These are phyloP conservation scores for Citrus sp. DNA, from an alignment of 345 rosid genomes.

Conservation along the genomic window DNA sequence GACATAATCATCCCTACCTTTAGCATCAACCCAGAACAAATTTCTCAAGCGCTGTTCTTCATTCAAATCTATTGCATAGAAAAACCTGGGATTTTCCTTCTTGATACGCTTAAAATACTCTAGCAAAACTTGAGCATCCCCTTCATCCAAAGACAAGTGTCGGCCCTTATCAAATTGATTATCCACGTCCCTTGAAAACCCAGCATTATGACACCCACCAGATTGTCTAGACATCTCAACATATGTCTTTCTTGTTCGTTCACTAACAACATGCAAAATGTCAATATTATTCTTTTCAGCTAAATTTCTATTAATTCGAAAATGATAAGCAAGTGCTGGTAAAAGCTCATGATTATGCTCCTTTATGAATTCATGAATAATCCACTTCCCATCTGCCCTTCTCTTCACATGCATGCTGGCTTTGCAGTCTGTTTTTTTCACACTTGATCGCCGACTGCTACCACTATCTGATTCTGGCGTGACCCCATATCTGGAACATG, in stretches of 20 bases:
- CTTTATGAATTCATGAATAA: conserved; percentile 31
- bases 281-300: conserved; percentile 36
- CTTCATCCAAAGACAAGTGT: conserved; percentile 25
- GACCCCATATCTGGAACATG: conserved; percentile 35
- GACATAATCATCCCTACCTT: conserved; percentile 47
- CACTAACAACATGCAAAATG: conserved; percentile 39
- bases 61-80: conserved; percentile 54
- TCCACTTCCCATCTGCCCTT: conserved; percentile 35
- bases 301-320: conserved; percentile 31
- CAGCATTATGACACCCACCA: conserved; percentile 13
- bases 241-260: conserved; percentile 38
- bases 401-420: conserved; percentile 47
- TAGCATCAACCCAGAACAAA: conserved; percentile 58
- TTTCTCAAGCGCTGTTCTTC: conserved; percentile 52
- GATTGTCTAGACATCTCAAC: conserved; percentile 37
- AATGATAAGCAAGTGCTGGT: conserved; percentile 38
- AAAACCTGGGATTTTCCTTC: conserved; percentile 50
- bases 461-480: conserved; percentile 35
- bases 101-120: conserved; percentile 46
- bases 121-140: conserved; percentile 46
- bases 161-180: conserved; percentile 27
- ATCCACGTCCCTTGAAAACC: conserved; percentile 7
- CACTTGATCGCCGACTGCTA: conserved; percentile 31
- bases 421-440: conserved; percentile 39
- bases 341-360: conserved; percentile 35